Evolutionary conservation across 768 basidiomycete species (phyloP), one percentile per base, ranked within the genome.

Genomic region (Naganishia onofrii): DNA sequence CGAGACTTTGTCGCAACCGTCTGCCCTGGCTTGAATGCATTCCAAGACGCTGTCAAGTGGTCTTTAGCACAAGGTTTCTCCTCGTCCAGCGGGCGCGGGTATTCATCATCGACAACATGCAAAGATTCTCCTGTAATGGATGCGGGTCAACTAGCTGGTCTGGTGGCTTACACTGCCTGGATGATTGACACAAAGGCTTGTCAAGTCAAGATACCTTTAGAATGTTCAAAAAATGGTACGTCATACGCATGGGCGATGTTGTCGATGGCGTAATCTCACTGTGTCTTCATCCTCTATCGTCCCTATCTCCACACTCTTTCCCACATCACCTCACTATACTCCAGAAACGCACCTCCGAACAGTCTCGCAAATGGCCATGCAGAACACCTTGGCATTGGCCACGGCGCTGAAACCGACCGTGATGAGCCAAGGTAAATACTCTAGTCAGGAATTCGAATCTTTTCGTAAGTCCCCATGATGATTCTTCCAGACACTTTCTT

Each of bases 1-100:
- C 42, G 42, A 42, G 42, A 42, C 13, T 26, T 34, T 51, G 48
- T 51, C 48, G 48, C 48, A 12, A 42, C 60, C 31, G 7, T 42
- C 42, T 63, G 60, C 26, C 38, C 38, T 1, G 60, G 60, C 17
- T 19, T 63, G 60, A 63, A 63, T 28, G 23, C 60, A 1, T 63
- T 63, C 38, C 60, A 63, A 28, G 60, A 63, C 21, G 60, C 60
- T 7, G 42, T 63, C 2, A 63, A 44, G 15, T 63, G 60, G 60
- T 26, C 23, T 2, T 21, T 63, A 1, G 42, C 60, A 12, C 38
- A 63, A 19, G 26, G 36, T n/a, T 51, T 26, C 2, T 32, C 57
- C 34, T 34, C 21, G 7, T 38, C 34, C 3, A 23, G 42, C 10
- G 26, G 42, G 23, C 38, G 42, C 42, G 32, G 28, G 10, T 23